phyloP scores from a whole-genome alignment of 331 rosid species.

The Quercus tomentella region DNA sequence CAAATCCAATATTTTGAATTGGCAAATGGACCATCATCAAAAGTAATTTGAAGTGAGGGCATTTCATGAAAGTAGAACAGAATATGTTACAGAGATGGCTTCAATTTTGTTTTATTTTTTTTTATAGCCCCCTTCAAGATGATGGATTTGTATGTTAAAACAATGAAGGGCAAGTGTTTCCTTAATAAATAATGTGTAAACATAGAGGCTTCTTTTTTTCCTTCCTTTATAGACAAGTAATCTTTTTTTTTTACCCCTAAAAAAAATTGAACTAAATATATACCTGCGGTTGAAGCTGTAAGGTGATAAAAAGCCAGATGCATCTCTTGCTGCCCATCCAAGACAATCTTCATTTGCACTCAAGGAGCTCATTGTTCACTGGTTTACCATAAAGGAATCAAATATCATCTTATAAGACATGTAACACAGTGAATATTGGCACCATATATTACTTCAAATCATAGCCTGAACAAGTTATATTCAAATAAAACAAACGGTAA shows the following conservation, averaged over 20 bases:
- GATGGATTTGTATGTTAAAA: not conserved
- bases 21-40: not conserved
- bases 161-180: not conserved
- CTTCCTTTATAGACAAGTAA: not conserved
- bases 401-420: not conserved
- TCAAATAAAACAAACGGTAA: not conserved
- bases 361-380: conserved; percentile 40
- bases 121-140: not conserved
- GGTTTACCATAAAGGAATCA: conserved; percentile 1
- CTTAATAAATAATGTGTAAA: not conserved
- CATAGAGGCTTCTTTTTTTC: not conserved
- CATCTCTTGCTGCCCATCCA: conserved; percentile 89
- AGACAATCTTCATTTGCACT: conserved; percentile 45
- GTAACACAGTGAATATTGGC: not conserved
- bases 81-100: not conserved
- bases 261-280: not conserved
- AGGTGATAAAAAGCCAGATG: conserved; percentile 71
- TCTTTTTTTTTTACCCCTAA: not conserved
- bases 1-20: not conserved
- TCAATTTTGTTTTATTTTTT: not conserved
- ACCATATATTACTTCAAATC: too few species aligned
- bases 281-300: conserved; percentile 76
- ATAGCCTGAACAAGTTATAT: not conserved
- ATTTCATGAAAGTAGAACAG: not conserved
- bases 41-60: too few species aligned